phyloP scores from a whole-genome alignment of 106 monocot genomes.

The Dioscorea dumetorum region DNA sequence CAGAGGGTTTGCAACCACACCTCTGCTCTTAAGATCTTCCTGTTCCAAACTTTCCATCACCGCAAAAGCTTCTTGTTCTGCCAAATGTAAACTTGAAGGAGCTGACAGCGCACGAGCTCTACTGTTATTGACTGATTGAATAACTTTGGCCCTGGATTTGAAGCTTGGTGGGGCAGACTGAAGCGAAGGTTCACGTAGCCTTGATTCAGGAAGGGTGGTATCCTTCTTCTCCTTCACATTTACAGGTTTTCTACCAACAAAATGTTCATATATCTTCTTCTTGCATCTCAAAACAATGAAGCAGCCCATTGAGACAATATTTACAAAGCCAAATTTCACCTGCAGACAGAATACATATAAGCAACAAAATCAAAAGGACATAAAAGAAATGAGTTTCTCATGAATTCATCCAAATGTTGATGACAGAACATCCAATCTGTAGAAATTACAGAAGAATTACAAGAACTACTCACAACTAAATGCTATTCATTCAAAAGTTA shows the following conservation, averaged over 20 bases:
- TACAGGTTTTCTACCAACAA: constrained; percentile 15
- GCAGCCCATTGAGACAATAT: constrained; percentile 60
- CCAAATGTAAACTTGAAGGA: constrained; percentile 68
- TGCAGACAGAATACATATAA: constrained; percentile 5
- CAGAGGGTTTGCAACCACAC: constrained; percentile 36
- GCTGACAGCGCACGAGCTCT: constrained; percentile 76
- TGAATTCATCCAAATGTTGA: not conserved
- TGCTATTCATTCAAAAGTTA: not conserved
- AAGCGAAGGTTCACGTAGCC: constrained; percentile 38
- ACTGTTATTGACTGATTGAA: constrained; percentile 27
- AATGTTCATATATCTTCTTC: constrained; percentile 53
- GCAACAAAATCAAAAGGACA: not conserved
- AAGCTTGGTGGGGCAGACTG: constrained; percentile 97
- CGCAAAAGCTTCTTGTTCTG: constrained; percentile 32
- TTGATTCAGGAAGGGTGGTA: constrained; percentile 64
- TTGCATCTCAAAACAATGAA: constrained; percentile 56
- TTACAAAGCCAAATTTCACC: constrained; percentile 1
- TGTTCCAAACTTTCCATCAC: constrained; percentile 50
- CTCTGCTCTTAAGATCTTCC: constrained; percentile 40
- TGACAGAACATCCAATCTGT: not conserved
- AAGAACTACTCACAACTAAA: not conserved
- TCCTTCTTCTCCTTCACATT: constrained; percentile 20
- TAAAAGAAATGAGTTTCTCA: not conserved
- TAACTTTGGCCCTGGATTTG: constrained; percentile 43
- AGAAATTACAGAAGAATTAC: not conserved